phyloP scores from a whole-genome alignment of 495 filamentous ascomycete species.

The Aspergillus coremiiformis region DNA sequence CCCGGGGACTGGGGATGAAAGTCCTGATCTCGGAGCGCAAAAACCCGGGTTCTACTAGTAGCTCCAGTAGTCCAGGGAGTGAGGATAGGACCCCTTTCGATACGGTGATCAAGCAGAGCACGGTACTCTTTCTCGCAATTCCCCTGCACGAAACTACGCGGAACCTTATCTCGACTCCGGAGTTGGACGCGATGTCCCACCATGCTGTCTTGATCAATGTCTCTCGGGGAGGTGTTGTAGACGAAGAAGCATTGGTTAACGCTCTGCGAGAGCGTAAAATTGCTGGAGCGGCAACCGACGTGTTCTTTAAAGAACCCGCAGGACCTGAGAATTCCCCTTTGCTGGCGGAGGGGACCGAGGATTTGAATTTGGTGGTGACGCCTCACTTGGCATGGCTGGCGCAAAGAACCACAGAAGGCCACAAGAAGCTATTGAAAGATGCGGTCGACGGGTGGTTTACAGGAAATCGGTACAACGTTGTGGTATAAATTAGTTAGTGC shows the following conservation, averaged over 20 bases:
- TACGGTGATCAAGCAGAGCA: slow-evolving; percentile 35
- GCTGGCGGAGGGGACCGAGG: slow-evolving; percentile 17
- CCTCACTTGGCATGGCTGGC: slow-evolving; percentile 31
- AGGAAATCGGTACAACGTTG: slow-evolving; percentile 14
- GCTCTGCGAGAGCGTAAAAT: slow-evolving; percentile 42
- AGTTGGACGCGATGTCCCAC: slow-evolving; percentile 43
- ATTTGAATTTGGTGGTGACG: slow-evolving; percentile 26
- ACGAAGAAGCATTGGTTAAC: slow-evolving; percentile 44
- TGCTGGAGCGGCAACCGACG: slow-evolving; percentile 49
- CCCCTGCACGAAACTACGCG: slow-evolving; percentile 40
- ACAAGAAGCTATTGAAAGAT: slow-evolving; percentile 12
- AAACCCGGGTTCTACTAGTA: slow-evolving; percentile 15
- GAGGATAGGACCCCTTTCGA: slow-evolving; percentile 39
- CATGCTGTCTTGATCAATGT: slow-evolving; percentile 51
- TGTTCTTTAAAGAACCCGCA: slow-evolving; percentile 48
- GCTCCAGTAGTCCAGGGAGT: not conserved
- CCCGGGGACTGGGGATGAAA: slow-evolving; percentile 26
- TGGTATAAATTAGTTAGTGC: slow-evolving; percentile 6
- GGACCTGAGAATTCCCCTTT: slow-evolving; percentile 20
- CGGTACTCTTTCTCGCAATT: slow-evolving; percentile 42
- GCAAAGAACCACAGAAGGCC: slow-evolving; percentile 16
- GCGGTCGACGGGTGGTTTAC: slow-evolving; percentile 15
- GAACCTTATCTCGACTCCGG: slow-evolving; percentile 41
- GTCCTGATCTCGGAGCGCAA: slow-evolving; percentile 37
- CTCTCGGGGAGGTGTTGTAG: slow-evolving; percentile 50